phyloP scores from a whole-genome alignment of 2,329 filamentous ascomycete genomes.

The Penicillium sp. region DNA sequence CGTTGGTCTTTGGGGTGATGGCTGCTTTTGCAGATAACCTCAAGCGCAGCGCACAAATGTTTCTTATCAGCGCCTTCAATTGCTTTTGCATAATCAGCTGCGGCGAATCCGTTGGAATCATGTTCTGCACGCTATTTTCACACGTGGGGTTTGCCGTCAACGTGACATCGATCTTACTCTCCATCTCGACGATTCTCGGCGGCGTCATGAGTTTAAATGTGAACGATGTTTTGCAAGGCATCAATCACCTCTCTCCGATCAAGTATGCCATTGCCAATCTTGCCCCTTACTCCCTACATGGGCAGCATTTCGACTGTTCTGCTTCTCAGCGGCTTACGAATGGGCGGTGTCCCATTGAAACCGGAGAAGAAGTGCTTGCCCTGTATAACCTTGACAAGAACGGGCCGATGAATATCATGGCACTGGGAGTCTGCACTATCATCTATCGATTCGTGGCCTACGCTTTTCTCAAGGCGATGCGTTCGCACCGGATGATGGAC shows the following conservation, averaged over 20 bases:
- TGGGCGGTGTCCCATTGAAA: slow-evolving; percentile 67
- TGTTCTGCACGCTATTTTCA: slow-evolving; percentile 76
- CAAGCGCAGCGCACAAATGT: slow-evolving; percentile 65
- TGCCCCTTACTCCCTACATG: slow-evolving; percentile 66
- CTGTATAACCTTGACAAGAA: slow-evolving; percentile 70
- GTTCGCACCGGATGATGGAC: slow-evolving; percentile 25
- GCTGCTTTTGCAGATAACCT: slow-evolving; percentile 68
- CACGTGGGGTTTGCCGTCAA: slow-evolving; percentile 80
- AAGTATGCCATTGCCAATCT: slow-evolving; percentile 72
- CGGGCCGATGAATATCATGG: slow-evolving; percentile 64
- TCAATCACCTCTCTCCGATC: slow-evolving; percentile 74
- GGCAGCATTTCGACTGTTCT: slow-evolving; percentile 67
- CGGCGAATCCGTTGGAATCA: slow-evolving; percentile 76
- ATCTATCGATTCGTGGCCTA: slow-evolving; percentile 65
- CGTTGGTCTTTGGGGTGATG: slow-evolving; percentile 68
- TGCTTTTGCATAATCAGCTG: slow-evolving; percentile 75
- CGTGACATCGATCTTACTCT: slow-evolving; percentile 70
- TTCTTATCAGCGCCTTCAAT: slow-evolving; percentile 70
- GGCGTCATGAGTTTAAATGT: slow-evolving; percentile 73
- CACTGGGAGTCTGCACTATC: slow-evolving; percentile 66
- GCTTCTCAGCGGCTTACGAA: slow-evolving; percentile 62
- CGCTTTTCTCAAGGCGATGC: slow-evolving; percentile 36
- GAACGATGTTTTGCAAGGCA: slow-evolving; percentile 65
- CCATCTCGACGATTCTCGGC: slow-evolving; percentile 71
- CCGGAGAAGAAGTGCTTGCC: slow-evolving; percentile 68